These are phyloP conservation scores for Yamadazyma scolyti DNA, from an alignment of 805 yeast genomes.

Conservation along the genomic window DNA sequence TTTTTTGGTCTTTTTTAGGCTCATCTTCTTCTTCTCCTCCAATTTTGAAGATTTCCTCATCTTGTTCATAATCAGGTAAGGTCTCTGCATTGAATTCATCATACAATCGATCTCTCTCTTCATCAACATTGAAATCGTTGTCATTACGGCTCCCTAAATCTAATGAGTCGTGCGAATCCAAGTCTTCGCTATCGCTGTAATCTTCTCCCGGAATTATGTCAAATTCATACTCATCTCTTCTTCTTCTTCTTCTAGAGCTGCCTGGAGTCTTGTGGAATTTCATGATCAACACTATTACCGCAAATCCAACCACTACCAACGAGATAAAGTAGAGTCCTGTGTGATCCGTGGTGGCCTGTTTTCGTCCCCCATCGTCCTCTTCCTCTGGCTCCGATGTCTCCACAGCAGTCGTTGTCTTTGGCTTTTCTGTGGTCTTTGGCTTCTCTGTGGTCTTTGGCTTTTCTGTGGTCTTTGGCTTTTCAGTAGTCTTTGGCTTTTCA, in stretches of 20 bases:
- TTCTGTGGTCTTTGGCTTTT: not conserved
- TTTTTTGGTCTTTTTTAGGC: constrained; percentile 8
- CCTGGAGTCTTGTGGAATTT: constrained; percentile 40
- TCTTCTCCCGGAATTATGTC: constrained; percentile 73
- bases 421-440: constrained; percentile 3
- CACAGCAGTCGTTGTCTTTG: constrained; percentile 3
- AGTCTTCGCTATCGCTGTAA: constrained; percentile 38
- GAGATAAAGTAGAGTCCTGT: constrained; percentile 61
- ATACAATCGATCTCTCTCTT: constrained; percentile 38
- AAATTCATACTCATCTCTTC: constrained; percentile 70
- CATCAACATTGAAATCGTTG: constrained; percentile 20
- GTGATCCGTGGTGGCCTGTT: constrained; percentile 37
- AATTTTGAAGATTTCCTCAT: constrained; percentile 36
- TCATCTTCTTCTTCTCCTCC: constrained; percentile 41
- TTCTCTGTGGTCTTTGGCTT: constrained; percentile 4
- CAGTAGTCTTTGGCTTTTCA: constrained; percentile 1
- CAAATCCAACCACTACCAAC: constrained; percentile 57
- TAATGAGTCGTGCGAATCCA: constrained; percentile 27
- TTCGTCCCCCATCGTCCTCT: too few relatives aligned
- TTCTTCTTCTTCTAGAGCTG: constrained; percentile 43
- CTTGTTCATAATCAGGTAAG: constrained; percentile 30
- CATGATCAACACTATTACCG: constrained; percentile 44
- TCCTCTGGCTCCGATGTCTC: constrained; percentile 20
- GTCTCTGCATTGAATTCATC: constrained; percentile 38
- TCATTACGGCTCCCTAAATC: constrained; percentile 27